Percentiles rank a stretch among this genome's conserved stretches.
phyloP scores from a whole-genome alignment of 163 green algal genomes.

The Scenedesmus sp. region DNA sequence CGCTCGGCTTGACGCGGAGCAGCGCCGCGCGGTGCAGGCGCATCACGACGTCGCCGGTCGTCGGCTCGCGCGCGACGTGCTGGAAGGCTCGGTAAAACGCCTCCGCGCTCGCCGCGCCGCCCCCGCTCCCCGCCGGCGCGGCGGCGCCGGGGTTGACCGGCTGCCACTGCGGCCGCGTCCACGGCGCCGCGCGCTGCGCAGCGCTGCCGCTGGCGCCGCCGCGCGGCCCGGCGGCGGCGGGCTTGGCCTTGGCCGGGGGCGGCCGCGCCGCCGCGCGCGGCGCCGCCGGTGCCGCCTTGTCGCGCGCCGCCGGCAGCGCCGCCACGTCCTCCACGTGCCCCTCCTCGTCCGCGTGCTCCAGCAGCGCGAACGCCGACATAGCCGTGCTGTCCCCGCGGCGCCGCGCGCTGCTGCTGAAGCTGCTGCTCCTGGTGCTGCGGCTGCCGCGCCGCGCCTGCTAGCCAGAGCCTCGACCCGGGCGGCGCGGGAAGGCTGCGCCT shows the following conservation, averaged over 20 bases:
- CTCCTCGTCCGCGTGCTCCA: slow-evolving; percentile 25
- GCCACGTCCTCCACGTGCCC: background rate
- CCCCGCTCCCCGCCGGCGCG: no score
- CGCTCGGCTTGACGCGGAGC: slow-evolving; percentile 14
- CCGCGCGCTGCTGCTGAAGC: no score
- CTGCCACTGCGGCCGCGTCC: no score
- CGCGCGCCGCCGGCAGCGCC: background rate
- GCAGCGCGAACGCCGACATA: slow-evolving; percentile 17
- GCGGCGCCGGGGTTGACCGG: no score
- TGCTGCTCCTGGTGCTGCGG: no score
- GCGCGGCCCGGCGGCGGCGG: no score
- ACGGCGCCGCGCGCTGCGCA: no score
- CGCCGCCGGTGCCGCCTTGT: background rate
- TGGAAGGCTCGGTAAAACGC: slow-evolving; percentile 32
- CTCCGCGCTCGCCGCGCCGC: background rate
- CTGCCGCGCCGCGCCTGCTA: no score
- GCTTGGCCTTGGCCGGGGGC: background rate
- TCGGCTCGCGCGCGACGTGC: slow-evolving; percentile 22
- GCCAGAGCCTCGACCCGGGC: no score
- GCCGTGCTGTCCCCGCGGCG: no score
- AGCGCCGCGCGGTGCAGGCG: slow-evolving; percentile 41
- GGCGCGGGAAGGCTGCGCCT: no score
- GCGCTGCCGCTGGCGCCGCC: no score
- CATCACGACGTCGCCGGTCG: slow-evolving; percentile 22
- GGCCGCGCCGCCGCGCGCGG: background rate